These are phyloP conservation scores for Pseudopediastrum boryanum DNA, from an alignment of 139 green algal genomes.

Conservation along the genomic window DNA sequence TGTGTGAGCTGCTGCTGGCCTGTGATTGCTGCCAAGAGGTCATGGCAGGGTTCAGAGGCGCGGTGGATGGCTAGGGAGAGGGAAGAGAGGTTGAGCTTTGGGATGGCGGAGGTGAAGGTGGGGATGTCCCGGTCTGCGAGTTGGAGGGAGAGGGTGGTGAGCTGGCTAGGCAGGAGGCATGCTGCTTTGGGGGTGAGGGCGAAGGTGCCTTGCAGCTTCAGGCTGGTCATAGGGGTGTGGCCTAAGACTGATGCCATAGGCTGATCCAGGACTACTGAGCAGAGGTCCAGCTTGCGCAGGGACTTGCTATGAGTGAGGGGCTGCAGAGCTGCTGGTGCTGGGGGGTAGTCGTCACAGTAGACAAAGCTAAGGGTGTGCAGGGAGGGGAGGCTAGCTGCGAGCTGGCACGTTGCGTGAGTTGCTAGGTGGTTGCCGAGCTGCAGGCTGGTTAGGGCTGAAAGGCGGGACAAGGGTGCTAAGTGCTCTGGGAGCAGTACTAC, in stretches of 20 bases:
- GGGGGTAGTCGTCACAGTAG: background rate
- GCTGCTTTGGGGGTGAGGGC: background rate
- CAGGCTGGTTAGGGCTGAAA: background rate
- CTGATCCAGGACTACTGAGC: background rate
- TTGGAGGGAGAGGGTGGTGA: background rate
- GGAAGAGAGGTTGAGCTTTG: background rate
- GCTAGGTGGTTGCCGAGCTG: constrained; percentile 27
- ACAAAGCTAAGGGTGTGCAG: background rate
- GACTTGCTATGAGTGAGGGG: background rate
- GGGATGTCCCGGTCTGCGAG: background rate
- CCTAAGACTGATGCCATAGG: background rate
- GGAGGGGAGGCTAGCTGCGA: constrained; percentile 9
- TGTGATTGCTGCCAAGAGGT: constrained; percentile 6
- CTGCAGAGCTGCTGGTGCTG: background rate
- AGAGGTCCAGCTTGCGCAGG: constrained; percentile 1
- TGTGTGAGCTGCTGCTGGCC: background rate
- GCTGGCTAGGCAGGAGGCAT: background rate
- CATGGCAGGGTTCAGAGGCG: background rate
- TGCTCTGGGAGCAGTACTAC: background rate
- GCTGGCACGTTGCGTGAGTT: background rate
- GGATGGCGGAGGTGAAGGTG: background rate
- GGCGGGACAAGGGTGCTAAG: background rate
- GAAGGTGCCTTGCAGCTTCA: background rate
- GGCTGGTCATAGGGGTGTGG: background rate
- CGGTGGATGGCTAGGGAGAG: constrained; percentile 1